Evolutionary conservation across 495 filamentous ascomycete species (phyloP), one percentile per base, ranked within the genome.

Genomic region (Aspergillus avenaceus): DNA sequence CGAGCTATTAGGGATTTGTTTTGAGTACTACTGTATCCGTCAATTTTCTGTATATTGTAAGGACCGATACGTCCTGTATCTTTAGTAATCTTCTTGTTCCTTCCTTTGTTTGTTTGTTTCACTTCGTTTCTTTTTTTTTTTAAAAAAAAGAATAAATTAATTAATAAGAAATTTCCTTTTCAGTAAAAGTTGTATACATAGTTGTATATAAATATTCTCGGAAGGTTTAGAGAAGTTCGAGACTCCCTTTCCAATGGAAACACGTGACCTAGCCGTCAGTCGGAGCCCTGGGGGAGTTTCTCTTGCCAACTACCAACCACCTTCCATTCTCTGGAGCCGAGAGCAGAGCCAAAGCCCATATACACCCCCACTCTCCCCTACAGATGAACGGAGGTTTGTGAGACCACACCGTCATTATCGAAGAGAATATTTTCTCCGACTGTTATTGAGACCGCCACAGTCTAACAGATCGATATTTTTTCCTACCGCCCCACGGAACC

Each of bases 1-100:
- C 73, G 75, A 41, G 79, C 85, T 37, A 74, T 89, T 59, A 72
- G 77, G 41, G 78, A 83, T 64, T 61, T 88, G n/a, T 87, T 88
- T 57, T 88, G 65, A 73, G 16, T 34, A 21, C 2, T n/a, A 31
- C 22, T 47, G 45, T 36, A 36, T 26, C 28, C 28, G 9, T n/a
- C n/a, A n/a, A n/a, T n/a, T n/a, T n/a, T n/a, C n/a, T n/a, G n/a
- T n/a, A n/a, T n/a, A n/a, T n/a, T n/a, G n/a, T n/a, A n/a, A n/a
- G n/a, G n/a, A n/a, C n/a, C n/a, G n/a, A n/a, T n/a, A n/a, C n/a
- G n/a, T n/a, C n/a, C n/a, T n/a, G n/a, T n/a, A n/a, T n/a, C n/a
- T n/a, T n/a, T n/a, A n/a, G n/a, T n/a, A n/a, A n/a, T n/a, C n/a
- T n/a, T n/a, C n/a, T n/a, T n/a, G n/a, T n/a, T n/a, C n/a, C n/a